These are phyloP conservation scores for Phytophthora ohioensis DNA, from an alignment of 352 stramenopile species.

Conservation along the genomic window DNA sequence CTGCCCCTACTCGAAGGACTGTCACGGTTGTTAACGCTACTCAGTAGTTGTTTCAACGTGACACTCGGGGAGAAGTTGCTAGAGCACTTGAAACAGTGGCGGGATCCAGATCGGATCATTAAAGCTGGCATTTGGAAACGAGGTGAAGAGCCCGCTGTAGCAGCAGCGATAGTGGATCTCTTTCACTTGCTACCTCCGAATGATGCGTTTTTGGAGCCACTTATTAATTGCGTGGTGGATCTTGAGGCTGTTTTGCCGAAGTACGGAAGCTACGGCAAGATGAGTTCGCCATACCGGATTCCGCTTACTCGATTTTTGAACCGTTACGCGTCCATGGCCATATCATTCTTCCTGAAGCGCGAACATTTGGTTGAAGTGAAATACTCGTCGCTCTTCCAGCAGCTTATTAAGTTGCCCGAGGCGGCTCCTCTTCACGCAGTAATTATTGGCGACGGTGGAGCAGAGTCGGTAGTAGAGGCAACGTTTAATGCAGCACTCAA, in stretches of 20 bases:
- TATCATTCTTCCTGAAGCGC: constrained; percentile 91
- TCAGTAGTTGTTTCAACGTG: constrained; percentile 98
- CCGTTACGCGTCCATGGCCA: constrained; percentile 85
- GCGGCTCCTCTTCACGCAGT: constrained; percentile 88
- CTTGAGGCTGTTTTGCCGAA: constrained; percentile 92
- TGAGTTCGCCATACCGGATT: constrained; percentile 92
- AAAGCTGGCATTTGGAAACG: constrained; percentile 94
- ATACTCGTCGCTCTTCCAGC: constrained; percentile 95
- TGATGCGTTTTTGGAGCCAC: constrained; percentile 94
- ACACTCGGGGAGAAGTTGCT: constrained; percentile 97
- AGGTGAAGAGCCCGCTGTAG: constrained; percentile 95
- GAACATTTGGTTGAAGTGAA: constrained; percentile 84
- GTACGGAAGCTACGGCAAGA: constrained; percentile 91
- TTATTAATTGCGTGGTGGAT: constrained; percentile 96
- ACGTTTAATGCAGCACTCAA: constrained; percentile 91
- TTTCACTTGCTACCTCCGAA: constrained; percentile 96
- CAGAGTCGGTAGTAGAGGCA: constrained; percentile 91
- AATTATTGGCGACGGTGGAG: constrained; percentile 88
- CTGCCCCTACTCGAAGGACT: constrained; percentile 95
- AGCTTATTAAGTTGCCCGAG: constrained; percentile 93
- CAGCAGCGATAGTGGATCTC: constrained; percentile 95
- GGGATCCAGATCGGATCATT: constrained; percentile 90
- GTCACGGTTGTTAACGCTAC: constrained; percentile 91
- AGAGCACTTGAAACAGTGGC: constrained; percentile 96
- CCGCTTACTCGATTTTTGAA: constrained; percentile 95